Evolutionary conservation across 345 rosid species (phyloP), one percentile per base, ranked within the genome.

Genomic region (Brassica rapa): DNA sequence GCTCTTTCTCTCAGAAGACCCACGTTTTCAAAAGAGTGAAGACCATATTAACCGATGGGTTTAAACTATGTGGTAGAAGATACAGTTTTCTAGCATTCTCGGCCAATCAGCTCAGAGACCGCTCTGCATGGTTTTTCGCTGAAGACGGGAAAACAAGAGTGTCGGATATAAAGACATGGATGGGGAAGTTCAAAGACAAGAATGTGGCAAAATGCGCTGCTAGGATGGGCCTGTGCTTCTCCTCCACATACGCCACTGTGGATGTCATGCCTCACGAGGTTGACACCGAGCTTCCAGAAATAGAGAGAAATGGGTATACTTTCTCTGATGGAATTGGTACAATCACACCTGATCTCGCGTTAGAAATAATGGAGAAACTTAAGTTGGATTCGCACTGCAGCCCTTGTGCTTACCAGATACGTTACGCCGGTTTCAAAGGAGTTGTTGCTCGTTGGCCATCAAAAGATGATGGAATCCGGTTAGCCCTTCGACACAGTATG

Each of bases 51-150:
- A 82, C 80, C 5, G 80, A 88, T 35, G 97, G 98, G 61, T 94
- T 94, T 85, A 72, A 83, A 69, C 82, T 94, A 6, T 94, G 97
- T 73, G 95, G 97, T 53, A 87, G 93, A 78, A 83, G 72, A 74
- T 92, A 87, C 85, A 86, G 93, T 57, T 92, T 94, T 81, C 85
- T 94, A 66, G 98, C 93, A 33, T 94, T 94, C 85, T 94, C 97
- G 6, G 86, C 98, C 77, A 90, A 92, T 82, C 97, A 94, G 81
- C 86, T 90, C 71, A 89, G 98, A 83, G 97, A 94, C 71, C 81
- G 91, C 37, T 90, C 97, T 19, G 97, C 96, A 1, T 94, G 98
- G 97, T 94, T 92, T 83, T 94, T 89, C 19, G 89, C 98, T n/a
- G 93, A 90, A 75, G 86, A 89, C 73, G 83, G 84, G 68, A 83